phyloP scores from a whole-genome alignment of 305 asterid genomes.

The Ajuga reptans region DNA sequence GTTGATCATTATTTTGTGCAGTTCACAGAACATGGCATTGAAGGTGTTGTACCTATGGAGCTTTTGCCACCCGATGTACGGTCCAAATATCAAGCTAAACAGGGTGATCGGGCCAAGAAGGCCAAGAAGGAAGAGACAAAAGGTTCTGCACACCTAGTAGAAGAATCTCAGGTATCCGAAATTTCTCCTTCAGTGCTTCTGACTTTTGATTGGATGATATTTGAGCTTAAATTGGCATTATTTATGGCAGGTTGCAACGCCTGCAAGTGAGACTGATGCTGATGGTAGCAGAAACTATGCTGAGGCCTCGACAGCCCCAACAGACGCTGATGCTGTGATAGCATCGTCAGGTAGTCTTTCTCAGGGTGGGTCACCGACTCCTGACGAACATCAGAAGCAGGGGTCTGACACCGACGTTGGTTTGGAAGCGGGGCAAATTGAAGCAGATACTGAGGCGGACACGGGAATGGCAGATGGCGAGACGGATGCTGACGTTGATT shows the following conservation, averaged over 20 bases:
- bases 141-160: conserved; percentile 51
- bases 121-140: conserved; percentile 77
- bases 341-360: conserved; percentile 42
- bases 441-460: conserved; percentile 44
- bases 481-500: conserved; percentile 56
- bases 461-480: conserved; percentile 58
- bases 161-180: conserved; percentile 60
- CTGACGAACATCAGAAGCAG: conserved; percentile 60
- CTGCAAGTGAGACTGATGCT: conserved; percentile 48
- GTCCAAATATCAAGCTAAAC: conserved; percentile 76
- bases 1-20: conserved; percentile 25
- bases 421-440: conserved; percentile 60
- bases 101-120: conserved; percentile 67
- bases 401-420: conserved; percentile 54
- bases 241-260: conserved; percentile 41
- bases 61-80: conserved; percentile 64
- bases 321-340: conserved; percentile 40
- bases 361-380: conserved; percentile 54
- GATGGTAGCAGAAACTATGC: conserved; percentile 49
- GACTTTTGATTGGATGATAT: too few species aligned
- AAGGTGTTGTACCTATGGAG: conserved; percentile 92
- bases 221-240: too few species aligned
- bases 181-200: background rate
- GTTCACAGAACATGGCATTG: conserved; percentile 94
- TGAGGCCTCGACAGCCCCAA: conserved; percentile 43